These are phyloP conservation scores for Quercus mongolica DNA, from an alignment of 306 rosid species.

Conservation along the genomic window DNA sequence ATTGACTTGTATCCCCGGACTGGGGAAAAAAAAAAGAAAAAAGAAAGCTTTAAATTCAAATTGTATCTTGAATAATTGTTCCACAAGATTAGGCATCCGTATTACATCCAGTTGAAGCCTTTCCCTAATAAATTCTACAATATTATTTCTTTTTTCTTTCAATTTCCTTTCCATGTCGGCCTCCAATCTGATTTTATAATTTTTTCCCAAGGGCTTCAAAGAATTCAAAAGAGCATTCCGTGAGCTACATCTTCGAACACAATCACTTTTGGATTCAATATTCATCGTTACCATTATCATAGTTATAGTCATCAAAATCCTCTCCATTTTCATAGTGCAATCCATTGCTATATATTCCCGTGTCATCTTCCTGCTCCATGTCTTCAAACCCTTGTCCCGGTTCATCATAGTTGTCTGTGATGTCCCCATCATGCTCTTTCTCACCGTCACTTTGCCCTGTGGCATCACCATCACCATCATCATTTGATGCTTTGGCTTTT, in stretches of 20 bases:
- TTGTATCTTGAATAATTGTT: no score
- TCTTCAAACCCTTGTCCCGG: background rate
- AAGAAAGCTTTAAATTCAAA: no score
- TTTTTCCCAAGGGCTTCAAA: no score
- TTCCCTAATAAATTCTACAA: no score
- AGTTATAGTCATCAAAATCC: background rate
- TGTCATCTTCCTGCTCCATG: conserved; percentile 1
- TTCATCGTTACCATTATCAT: conserved; percentile 2
- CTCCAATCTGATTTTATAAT: no score
- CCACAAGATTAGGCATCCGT: no score
- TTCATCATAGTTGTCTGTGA: background rate
- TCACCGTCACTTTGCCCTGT: background rate
- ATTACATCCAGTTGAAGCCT: no score
- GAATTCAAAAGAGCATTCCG: no score
- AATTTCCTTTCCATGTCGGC: no score
- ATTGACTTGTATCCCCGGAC: no score
- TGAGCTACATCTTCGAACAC: background rate
- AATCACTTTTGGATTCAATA: background rate
- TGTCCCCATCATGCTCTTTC: conserved; percentile 1
- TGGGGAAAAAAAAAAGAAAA: no score
- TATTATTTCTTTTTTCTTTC: no score
- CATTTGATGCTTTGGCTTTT: conserved; percentile 6
- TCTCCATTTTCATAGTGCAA: background rate
- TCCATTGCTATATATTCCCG: background rate
- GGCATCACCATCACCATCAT: background rate